Evolutionary conservation across 495 filamentous ascomycete genomes (phyloP).

Genomic region (Aspergillus egyptiacus): DNA sequence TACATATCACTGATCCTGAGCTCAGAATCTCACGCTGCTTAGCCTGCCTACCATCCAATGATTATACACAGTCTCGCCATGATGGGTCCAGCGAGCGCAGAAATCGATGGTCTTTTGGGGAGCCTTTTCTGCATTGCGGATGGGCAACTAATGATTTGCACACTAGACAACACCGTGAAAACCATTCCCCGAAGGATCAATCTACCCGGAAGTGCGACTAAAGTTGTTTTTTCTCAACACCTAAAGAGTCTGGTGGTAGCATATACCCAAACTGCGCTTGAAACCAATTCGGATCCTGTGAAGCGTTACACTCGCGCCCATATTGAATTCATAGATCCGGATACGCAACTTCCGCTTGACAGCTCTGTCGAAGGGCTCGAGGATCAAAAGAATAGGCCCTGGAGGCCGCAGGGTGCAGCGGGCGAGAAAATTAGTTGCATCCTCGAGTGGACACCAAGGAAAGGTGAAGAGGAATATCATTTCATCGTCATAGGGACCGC

Average conservation of each 20-base stretch:
- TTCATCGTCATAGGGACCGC: constrained; percentile 43
- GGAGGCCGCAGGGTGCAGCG: constrained; percentile 31
- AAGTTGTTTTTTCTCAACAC: constrained; percentile 36
- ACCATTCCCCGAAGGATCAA: constrained; percentile 40
- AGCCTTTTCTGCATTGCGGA: constrained; percentile 42
- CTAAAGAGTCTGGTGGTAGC: constrained; percentile 39
- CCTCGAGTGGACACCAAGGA: constrained; percentile 43
- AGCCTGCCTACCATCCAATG: constrained; percentile 40
- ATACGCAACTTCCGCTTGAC: constrained; percentile 25
- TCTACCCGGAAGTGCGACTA: constrained; percentile 39
- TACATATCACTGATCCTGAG: background rate
- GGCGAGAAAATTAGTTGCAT: constrained; percentile 47
- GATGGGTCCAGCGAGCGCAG: constrained; percentile 12
- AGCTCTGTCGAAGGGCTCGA: constrained; percentile 2
- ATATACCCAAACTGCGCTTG: constrained; percentile 25
- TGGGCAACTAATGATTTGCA: constrained; percentile 35
- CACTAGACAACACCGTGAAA: constrained; percentile 27
- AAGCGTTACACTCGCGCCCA: constrained; percentile 28
- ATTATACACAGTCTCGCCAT: constrained; percentile 31
- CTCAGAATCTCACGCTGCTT: constrained; percentile 9
- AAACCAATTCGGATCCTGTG: constrained; percentile 20
- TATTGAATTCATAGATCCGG: constrained; percentile 40
- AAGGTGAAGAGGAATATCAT: constrained; percentile 39
- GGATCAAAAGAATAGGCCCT: constrained; percentile 13
- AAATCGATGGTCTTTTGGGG: constrained; percentile 16